Evolutionary conservation across 345 rosid genomes (phyloP), one percentile per base, ranked within the genome.

Genomic region (Orychophragmus violaceus): DNA sequence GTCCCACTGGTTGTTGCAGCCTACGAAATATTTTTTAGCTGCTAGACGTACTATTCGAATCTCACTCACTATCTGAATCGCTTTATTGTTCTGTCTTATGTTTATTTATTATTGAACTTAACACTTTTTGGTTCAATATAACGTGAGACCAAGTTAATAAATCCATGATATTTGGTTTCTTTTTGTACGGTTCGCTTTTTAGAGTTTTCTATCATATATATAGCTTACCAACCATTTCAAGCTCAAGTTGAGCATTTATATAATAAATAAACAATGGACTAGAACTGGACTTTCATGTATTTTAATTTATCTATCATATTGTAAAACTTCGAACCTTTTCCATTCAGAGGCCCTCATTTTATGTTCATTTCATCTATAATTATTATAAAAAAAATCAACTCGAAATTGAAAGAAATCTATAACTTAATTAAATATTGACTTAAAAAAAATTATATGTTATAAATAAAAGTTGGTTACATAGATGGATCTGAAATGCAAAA

Each of bases 41-140:
- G 22, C 59, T 68, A 59, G 59, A 24, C 65, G 30, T 37, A 46
- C 49, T 48, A 30, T 55, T 57, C 46, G 64, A 32, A 68, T 45
- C 64, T 45, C 72, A 68, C 48, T 57, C 64, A 68, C 64, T 44
- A 68, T 68, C 57, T 68, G 46, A 33, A 35, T 68, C 39, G 48
- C 59, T 48, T 68, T 59, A 35, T 18, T n/a, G 3, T 32, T 22
- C 5, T 42, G 28, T 21, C 48, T 55, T 52, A 65, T 39, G 39
- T 29, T 66, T 28, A 21, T 21, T 24, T 33, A 23, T 45, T 6
- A 46, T 33, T 56, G 49, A 22, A 32, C 39, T 69, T 36, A n/a
- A 59, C 58, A 2, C 74, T 69, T 69, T 67, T 50, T 50, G 66
- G 73, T 69, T 66, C 51, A 49, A 59, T 58, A 35, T 48, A 69